Evolutionary conservation across 495 filamentous ascomycete species (phyloP).

Genomic region (Pyrenula massariospora): DNA sequence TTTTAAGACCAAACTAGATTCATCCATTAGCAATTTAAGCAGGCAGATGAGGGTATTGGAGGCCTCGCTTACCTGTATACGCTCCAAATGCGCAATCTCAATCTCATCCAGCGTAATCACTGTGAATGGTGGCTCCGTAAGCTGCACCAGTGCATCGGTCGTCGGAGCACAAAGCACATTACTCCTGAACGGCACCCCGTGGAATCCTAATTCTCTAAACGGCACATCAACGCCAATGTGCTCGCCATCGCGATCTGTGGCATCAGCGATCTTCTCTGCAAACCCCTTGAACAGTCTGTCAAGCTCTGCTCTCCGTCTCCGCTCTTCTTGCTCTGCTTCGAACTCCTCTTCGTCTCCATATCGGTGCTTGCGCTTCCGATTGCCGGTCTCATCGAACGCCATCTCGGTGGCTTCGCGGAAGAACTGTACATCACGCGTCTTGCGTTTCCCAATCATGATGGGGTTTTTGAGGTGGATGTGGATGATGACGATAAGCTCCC

Average conservation of each 20-base stretch:
- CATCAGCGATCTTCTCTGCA: constrained; percentile 93
- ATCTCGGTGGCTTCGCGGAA: constrained; percentile 97
- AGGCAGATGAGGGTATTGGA: no score
- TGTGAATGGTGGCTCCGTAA: constrained; percentile 94
- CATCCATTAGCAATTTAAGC: constrained; percentile 8
- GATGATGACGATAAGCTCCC: constrained; percentile 95
- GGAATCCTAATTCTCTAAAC: constrained; percentile 92
- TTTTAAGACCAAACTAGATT: constrained; percentile 81
- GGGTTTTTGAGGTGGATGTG: constrained; percentile 96
- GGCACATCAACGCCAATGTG: constrained; percentile 85
- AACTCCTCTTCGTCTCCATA: constrained; percentile 99
- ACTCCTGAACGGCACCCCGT: constrained; percentile 87
- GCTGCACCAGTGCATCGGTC: constrained; percentile 94
- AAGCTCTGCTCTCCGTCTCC: constrained; percentile 75
- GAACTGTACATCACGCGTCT: constrained; percentile 97
- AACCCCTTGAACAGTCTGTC: constrained; percentile 94
- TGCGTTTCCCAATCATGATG: constrained; percentile 97
- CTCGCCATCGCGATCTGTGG: constrained; percentile 65
- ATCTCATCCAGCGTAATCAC: constrained; percentile 91
- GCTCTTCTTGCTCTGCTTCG: constrained; percentile 94
- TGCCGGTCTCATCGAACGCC: constrained; percentile 97
- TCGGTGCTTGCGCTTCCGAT: constrained; percentile 93
- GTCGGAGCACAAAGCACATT: constrained; percentile 93
- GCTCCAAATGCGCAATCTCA: constrained; percentile 90
- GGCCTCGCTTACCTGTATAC: constrained; percentile 57